Percentiles rank a stretch among this genome's conserved stretches.
phyloP scores from a whole-genome alignment of 148 eudicot genomes.

The Oxyria digyna region DNA sequence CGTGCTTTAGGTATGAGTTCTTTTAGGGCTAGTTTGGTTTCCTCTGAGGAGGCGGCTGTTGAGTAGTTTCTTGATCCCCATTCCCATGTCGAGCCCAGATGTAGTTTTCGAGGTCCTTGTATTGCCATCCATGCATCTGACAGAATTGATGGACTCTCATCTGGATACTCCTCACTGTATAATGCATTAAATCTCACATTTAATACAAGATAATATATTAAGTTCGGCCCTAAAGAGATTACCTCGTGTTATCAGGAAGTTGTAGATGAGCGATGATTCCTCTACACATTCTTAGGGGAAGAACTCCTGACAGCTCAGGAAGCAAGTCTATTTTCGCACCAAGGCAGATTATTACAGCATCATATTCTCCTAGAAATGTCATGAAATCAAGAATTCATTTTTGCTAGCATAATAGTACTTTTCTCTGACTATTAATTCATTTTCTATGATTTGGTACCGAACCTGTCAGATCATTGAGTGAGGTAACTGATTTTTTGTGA shows the following conservation, averaged over 20 bases:
- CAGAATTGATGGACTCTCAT: constrained; percentile 62
- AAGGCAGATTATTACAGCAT: constrained; percentile 73
- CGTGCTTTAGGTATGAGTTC: constrained; percentile 78
- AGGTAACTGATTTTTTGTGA: constrained; percentile 34
- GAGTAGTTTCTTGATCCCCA: constrained; percentile 78
- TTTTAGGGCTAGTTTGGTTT: constrained; percentile 54
- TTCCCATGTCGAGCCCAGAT: constrained; percentile 93
- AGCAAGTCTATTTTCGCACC: constrained; percentile 76
- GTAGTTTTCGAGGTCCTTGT: constrained; percentile 48
- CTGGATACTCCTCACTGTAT: constrained; percentile 50
- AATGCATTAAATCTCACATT: no score
- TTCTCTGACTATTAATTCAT: no score
- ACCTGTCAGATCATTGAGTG: constrained; percentile 63
- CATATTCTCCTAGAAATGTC: constrained; percentile 52
- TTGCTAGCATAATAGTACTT: background rate
- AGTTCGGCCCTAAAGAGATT: background rate
- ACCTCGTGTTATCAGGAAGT: constrained; percentile 55
- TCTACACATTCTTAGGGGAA: constrained; percentile 89
- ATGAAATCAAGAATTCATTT: background rate
- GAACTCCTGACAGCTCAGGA: constrained; percentile 65
- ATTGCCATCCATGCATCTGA: constrained; percentile 95
- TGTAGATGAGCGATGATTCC: constrained; percentile 71
- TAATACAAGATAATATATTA: no score
- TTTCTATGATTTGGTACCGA: constrained; percentile 2
- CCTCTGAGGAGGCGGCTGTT: constrained; percentile 42